Evolutionary conservation across 805 yeast species (phyloP).

Genomic region (Candida hungchunana): DNA sequence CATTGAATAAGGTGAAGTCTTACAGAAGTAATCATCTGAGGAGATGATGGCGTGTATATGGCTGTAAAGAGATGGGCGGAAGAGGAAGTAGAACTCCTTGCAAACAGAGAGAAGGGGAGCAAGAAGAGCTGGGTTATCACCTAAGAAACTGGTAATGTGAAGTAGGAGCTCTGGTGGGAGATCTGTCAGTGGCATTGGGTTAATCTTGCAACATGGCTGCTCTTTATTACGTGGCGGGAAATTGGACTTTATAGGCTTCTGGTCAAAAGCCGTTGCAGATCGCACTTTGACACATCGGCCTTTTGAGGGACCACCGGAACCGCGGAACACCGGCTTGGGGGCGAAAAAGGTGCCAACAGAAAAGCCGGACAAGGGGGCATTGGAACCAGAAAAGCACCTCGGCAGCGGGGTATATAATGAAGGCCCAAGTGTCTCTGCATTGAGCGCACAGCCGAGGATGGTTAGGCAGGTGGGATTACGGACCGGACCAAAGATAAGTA

Average conservation of each 20-base stretch:
- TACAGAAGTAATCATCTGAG: slow-evolving; percentile 8
- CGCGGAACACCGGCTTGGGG: too few species aligned
- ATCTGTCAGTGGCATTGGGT: background rate
- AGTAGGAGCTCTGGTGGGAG: slow-evolving; percentile 14
- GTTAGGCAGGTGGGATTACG: background rate
- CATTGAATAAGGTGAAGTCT: background rate
- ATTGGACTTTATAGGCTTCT: too few species aligned
- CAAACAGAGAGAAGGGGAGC: slow-evolving; percentile 11
- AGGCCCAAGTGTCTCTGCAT: background rate
- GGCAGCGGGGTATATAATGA: too few species aligned
- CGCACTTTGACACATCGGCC: too few species aligned
- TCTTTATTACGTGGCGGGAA: too few species aligned
- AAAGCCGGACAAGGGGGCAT: too few species aligned
- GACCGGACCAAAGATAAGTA: background rate
- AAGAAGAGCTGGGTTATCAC: slow-evolving; percentile 7
- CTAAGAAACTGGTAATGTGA: slow-evolving; percentile 3
- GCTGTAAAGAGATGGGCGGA: slow-evolving; percentile 11
- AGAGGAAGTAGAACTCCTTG: slow-evolving; percentile 9
- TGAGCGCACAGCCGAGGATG: background rate
- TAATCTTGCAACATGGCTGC: too few species aligned
- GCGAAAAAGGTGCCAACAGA: too few species aligned
- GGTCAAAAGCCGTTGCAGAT: too few species aligned
- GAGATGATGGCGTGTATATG: slow-evolving; percentile 16
- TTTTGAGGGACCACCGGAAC: too few species aligned
- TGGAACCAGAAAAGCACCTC: too few species aligned